Evolutionary conservation across 495 filamentous ascomycete species (phyloP), one percentile per base, ranked within the genome.

Genomic region (Penicillium salamii): DNA sequence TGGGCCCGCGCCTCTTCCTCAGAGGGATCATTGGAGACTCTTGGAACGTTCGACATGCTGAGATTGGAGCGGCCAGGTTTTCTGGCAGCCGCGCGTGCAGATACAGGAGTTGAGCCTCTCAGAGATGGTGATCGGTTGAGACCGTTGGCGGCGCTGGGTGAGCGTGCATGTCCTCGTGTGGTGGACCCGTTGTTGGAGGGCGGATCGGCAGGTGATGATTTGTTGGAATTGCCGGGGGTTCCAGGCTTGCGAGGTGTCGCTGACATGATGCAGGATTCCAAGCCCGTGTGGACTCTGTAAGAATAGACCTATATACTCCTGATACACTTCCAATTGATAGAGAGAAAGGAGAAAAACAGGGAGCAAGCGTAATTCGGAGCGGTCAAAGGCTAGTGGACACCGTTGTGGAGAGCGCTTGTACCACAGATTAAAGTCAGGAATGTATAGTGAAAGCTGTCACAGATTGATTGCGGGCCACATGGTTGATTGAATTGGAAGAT

Each of bases 1-100:
- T 97, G 80, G 14, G 81, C 83, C 47, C 77, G 77, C 38, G 78
- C 79, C 41, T 86, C 83, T 47, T 84, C 81, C 28, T 82, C 78
- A 43, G 70, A 71, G 32, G 82, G 76, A 42, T 82, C 78, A 33
- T 82, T 79, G 33, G 74, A 69, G 42, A 83, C 74, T 47, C 78
- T 70, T 44, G 75, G 74, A 11, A 77, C 75, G 57, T 66, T 79
- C 35, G 75, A 80, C 60, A 78, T 78, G 71, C 79, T 80, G 17
- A 86, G 74, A 24, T 80, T 79, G 19, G 83, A 86, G 32, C 73
- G 61, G 46, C 65, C 70, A 41, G 84, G 77, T 58, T 84, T 78
- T 59, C 85, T 76, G 47, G 79, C 74, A 36, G 84, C 79, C 15
- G 82, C 83, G 55, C 86, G 83, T 43, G 86, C 86, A 38, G 86